A percentile compares a stretch with the other conserved stretches of the same genome.
phyloP scores from a whole-genome alignment of 1,139 yeast species.

The Keqinozyma sinolaborantium region DNA sequence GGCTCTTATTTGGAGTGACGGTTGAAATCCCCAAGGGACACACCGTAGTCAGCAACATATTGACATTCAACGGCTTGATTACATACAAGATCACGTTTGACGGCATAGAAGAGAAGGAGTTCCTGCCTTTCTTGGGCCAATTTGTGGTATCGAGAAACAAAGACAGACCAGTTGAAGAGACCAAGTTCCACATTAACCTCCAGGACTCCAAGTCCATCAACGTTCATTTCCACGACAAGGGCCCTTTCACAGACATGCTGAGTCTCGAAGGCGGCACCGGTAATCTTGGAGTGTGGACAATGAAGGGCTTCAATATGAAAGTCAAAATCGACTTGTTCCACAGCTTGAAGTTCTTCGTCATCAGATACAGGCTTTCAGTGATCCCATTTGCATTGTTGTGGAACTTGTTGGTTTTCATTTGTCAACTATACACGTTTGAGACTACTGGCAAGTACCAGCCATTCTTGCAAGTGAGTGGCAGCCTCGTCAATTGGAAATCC shows the following conservation, averaged over 20 bases:
- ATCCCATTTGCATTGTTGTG: background rate
- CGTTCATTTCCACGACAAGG: background rate
- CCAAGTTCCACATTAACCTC: background rate
- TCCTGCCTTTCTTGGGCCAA: background rate
- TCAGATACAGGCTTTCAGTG: slow-evolving; percentile 51
- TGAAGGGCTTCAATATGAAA: slow-evolving; percentile 17
- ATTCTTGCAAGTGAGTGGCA: background rate
- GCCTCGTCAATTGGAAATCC: background rate
- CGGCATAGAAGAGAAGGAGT: background rate
- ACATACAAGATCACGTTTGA: background rate
- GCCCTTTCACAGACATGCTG: background rate
- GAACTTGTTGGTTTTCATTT: slow-evolving; percentile 26
- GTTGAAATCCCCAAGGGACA: background rate
- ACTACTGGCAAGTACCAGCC: slow-evolving; percentile 7
- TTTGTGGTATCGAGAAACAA: background rate
- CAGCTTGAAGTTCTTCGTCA: slow-evolving; percentile 50
- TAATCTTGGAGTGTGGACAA: background rate
- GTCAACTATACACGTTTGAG: slow-evolving; percentile 28
- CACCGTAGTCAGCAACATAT: background rate
- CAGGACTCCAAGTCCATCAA: background rate
- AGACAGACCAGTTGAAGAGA: background rate
- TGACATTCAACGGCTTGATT: background rate
- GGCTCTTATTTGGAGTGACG: background rate
- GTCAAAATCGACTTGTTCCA: slow-evolving; percentile 40
- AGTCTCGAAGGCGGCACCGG: background rate